Evolutionary conservation across 2,329 filamentous ascomycete species (phyloP).

Genomic region (Pseudocercospora vitis): DNA sequence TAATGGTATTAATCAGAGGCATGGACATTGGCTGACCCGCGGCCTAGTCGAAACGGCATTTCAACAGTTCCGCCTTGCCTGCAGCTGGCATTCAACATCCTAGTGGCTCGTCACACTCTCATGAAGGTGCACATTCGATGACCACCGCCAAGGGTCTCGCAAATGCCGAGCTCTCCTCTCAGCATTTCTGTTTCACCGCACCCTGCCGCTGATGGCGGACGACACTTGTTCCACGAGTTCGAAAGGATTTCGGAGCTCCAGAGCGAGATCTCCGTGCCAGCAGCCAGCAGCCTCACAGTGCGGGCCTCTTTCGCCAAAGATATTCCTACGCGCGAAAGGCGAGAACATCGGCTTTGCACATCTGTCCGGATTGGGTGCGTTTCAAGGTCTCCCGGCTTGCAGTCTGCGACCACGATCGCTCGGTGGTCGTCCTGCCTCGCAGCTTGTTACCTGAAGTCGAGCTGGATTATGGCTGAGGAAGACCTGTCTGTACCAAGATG

Average conservation of each 20-base stretch:
- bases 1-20: too few species aligned
- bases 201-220: neutral
- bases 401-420: slow-evolving; percentile 20
- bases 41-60: neutral
- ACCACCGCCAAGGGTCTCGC: neutral
- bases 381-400: slow-evolving; percentile 18
- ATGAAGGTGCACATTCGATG: neutral
- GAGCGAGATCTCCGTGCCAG: neutral
- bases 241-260: neutral
- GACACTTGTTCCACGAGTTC: too few species aligned
- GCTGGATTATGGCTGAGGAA: slow-evolving; percentile 11
- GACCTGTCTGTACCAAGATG: neutral
- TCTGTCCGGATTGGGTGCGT: slow-evolving; percentile 15
- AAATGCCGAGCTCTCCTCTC: neutral
- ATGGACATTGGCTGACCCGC: neutral
- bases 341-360: slow-evolving; percentile 15
- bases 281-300: neutral
- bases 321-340: neutral
- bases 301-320: neutral
- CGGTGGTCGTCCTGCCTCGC: slow-evolving; percentile 18
- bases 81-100: neutral
- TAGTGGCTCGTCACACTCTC: neutral
- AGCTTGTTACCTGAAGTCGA: slow-evolving; percentile 14
- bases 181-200: neutral
- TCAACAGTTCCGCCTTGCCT: neutral